Evolutionary conservation across 768 basidiomycete genomes (phyloP).

Genomic region (Russula lepida): DNA sequence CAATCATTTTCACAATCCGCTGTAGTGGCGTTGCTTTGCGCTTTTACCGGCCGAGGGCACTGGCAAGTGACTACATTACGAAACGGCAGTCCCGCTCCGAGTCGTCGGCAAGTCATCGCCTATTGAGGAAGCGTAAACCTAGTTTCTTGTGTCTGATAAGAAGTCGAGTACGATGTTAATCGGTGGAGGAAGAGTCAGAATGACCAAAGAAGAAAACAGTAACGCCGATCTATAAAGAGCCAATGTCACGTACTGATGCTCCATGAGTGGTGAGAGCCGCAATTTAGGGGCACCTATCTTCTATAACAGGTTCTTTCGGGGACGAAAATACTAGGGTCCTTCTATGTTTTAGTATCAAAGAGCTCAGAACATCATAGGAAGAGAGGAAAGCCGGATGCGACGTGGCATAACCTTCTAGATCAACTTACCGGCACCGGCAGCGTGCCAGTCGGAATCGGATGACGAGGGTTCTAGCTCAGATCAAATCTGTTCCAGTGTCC

Average conservation of each 20-base stretch:
- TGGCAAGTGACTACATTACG: background rate
- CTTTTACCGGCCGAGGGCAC: background rate
- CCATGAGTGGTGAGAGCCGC: background rate
- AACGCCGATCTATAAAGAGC: background rate
- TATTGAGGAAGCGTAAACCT: background rate
- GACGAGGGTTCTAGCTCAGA: background rate
- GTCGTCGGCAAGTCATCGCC: background rate
- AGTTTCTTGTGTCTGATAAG: background rate
- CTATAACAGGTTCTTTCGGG: background rate
- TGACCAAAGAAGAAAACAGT: background rate
- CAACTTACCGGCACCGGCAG: background rate
- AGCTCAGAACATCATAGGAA: background rate
- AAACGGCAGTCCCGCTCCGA: background rate
- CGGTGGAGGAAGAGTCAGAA: no score
- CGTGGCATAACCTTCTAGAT: background rate
- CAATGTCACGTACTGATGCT: background rate
- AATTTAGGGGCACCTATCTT: background rate
- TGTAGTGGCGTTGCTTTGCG: background rate
- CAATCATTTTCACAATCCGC: background rate
- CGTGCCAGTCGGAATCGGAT: background rate
- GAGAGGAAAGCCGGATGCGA: background rate
- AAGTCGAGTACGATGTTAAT: background rate
- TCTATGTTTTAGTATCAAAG: background rate
- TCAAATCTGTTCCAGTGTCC: background rate
- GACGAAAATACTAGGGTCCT: background rate